Base-by-base conservation (phyloP, 2,329 filamentous ascomycete species). In the Stemphylium beticola region DNA sequence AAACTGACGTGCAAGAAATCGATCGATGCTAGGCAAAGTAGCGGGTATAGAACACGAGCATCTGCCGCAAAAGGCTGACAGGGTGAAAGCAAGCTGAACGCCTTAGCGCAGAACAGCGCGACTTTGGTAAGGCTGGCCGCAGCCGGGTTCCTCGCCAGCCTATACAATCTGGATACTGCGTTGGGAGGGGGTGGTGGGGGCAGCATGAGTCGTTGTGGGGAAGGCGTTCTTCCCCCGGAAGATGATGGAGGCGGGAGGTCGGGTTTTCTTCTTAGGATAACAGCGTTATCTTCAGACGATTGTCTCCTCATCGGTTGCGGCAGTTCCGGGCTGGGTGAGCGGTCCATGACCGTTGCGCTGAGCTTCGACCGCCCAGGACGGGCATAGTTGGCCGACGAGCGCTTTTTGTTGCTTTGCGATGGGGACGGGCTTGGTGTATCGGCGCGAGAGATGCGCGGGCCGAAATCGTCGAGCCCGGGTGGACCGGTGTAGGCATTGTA, bases 41-140 rank as follows among this genome's bases (percentile, higher is more conserved):
- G 77, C 3, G 89, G 86, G 61, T 88, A 87, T 4, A 86, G 80
- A 4, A 92, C 76, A 72, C 83, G 83, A 6, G 85, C 78, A 39
- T 83, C 87, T n/a, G 85, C 81, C 38, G 86, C 85, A 53, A 87
- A 87, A 0, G 92, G 92, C 71, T 85, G 86, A 72, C 92, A 96
- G 0, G 88, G 84, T 41, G 83, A 81, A 2, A 83, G 81, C 9
- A 95, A 75, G 0, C 85, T 85, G 11, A 82, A 76, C 8, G 92
- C 76, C 73, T 96, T 96, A 44, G 83, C 61, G 5, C 88, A 71
- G 64, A 96, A 93, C 1, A 93, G 64, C 1, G 74, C 64, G 2
- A 91, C 74, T 42, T 87, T 87, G 17, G 83, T 60, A 4, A 77
- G 48, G 43, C 57, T 56, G 24, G 67, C 56, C 9, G 69, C 62